Conservation (phyloP, 768 basidiomycete genomes). For the Russula brevipes region DNA sequence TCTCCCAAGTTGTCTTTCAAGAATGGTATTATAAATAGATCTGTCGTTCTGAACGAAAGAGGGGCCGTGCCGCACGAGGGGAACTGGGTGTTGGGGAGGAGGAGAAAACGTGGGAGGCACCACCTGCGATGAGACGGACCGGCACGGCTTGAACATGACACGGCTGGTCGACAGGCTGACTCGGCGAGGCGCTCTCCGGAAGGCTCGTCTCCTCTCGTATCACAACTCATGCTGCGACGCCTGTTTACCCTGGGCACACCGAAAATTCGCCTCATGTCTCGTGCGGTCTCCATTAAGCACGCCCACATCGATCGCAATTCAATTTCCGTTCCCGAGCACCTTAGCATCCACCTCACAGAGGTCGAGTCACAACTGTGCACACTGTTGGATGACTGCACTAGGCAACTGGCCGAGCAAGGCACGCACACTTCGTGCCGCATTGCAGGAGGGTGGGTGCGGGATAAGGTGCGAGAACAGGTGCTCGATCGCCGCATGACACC, state of each 20-base stretch:
- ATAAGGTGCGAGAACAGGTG: conserved; percentile 64
- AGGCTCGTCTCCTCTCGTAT: too few relatives aligned
- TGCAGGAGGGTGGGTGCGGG: conserved; percentile 97
- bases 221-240: neutral
- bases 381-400: conserved; percentile 76
- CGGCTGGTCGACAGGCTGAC: too few relatives aligned
- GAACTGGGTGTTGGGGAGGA: too few relatives aligned
- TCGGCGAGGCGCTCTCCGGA: too few relatives aligned
- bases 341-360: conserved; percentile 53
- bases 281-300: conserved; percentile 8
- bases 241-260: neutral
- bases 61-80: too few relatives aligned
- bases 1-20: too few relatives aligned
- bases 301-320: conserved; percentile 27
- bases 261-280: conserved; percentile 29
- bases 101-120: too few relatives aligned
- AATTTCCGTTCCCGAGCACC: conserved; percentile 31
- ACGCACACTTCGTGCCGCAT: conserved; percentile 73
- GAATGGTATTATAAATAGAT: too few relatives aligned
- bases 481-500: neutral
- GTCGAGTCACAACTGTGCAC: conserved; percentile 65
- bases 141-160: too few relatives aligned
- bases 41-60: too few relatives aligned
- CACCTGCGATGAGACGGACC: too few relatives aligned
- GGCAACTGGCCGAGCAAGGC: conserved; percentile 46